Evolutionary conservation across 2,329 filamentous ascomycete species (phyloP), one percentile per base, ranked within the genome.

Genomic region (Calonectria fujianensis): DNA sequence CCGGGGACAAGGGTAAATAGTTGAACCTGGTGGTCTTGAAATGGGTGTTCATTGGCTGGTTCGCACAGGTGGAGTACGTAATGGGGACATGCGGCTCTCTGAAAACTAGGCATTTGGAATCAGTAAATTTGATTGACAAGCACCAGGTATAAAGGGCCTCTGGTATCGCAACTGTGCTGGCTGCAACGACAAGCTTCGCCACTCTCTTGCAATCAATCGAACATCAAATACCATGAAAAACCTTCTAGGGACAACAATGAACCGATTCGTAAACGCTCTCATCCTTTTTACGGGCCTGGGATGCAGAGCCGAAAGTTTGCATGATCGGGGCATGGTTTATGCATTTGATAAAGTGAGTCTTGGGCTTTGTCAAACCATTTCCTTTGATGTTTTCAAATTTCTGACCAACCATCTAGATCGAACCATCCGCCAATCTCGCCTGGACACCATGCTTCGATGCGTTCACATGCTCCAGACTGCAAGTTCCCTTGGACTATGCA

Each of bases 381-480:
- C 52, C 27, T 64, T 16, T 27, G 7, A 70, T 20, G 32, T 29
- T 74, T 69, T 74, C 69, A 71, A 76, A 32, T 51, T 76, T 76
- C 70, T 75, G 39, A 78, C 69, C 48, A 45, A 66, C 50, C 54
- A 61, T 75, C 27, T 52, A 84, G 82, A 82, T 84, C 67, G 29
- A 76, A 70, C 76, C 82, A 74, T 83, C 82, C n/a, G 20, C 79
- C 73, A 82, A 82, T 59, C 79, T 84, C 59, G 80, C 76, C 1
- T 84, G 83, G 83, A 80, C 73, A 66, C 79, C 82, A 65, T 84
- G 83, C 73, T 84, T 81, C 73, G 82, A 82, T 52, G 68, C 74
- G 37, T 82, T 83, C 45, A 79, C 75, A 45, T 84, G 83, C 74
- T 75, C 82, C 14, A 81, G 20, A 61, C 77, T 83, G 39, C 69